Conservation (phyloP, 306 rosid genomes). For the Lathyrus oleraceus region DNA sequence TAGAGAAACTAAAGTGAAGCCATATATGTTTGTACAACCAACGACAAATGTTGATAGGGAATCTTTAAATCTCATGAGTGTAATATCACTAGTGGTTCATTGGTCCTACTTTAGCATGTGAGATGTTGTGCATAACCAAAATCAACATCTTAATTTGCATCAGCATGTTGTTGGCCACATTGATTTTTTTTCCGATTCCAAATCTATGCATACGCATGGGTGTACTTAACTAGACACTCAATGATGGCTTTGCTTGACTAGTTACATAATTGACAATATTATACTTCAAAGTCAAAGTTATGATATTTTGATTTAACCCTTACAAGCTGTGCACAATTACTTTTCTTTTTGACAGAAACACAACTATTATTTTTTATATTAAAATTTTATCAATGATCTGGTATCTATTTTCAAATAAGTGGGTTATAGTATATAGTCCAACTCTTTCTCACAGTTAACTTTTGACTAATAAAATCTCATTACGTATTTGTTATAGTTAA, state of each 20-base stretch:
- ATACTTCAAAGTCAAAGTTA: conserved; percentile 2
- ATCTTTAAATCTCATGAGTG: conserved; percentile 22
- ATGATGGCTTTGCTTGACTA: conserved; percentile 31
- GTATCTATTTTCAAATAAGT: no score
- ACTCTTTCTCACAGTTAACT: no score
- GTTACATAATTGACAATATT: neutral
- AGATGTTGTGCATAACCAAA: conserved; percentile 30
- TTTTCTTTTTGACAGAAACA: neutral
- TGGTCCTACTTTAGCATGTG: conserved; percentile 36
- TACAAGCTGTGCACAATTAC: neutral
- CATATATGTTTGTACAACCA: conserved; percentile 32
- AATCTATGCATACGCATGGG: neutral
- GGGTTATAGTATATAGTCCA: no score
- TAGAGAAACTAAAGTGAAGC: conserved; percentile 20
- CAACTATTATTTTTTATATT: neutral
- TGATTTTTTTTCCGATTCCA: neutral
- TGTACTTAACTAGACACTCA: neutral
- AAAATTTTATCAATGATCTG: neutral
- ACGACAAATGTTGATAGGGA: conserved; percentile 2
- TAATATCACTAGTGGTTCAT: conserved; percentile 16
- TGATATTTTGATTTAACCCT: conserved; percentile 32
- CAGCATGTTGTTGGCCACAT: conserved; percentile 7
- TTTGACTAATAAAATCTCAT: no score
- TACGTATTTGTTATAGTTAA: no score
- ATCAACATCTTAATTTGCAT: conserved; percentile 21